A percentile compares a stretch with the other conserved stretches of the same genome.
phyloP scores from a whole-genome alignment of 805 yeast species.

The Sugiyamaella marilandica region DNA sequence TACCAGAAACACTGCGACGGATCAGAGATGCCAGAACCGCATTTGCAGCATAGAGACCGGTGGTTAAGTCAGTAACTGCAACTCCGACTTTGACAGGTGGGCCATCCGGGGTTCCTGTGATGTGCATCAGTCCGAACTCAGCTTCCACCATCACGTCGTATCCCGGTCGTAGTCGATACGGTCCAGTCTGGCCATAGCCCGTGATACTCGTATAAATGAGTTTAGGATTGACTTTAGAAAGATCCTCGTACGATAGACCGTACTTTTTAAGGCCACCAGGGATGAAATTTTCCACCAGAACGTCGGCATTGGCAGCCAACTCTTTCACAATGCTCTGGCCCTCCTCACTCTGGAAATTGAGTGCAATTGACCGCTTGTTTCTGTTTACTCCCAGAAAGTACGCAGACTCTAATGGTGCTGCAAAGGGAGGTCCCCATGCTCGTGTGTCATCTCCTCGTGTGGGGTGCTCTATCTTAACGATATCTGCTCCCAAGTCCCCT shows the following conservation, averaged over 20 bases:
- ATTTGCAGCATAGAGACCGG: constrained; percentile 38
- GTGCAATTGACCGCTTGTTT: constrained; percentile 36
- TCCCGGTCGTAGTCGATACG: constrained; percentile 37
- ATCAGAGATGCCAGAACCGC: constrained; percentile 37
- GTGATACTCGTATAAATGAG: constrained; percentile 38
- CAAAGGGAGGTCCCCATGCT: constrained; percentile 44
- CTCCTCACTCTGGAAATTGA: constrained; percentile 32
- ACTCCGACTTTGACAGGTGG: constrained; percentile 42
- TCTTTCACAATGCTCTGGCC: constrained; percentile 34
- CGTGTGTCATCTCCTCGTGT: constrained; percentile 41
- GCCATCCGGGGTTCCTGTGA: constrained; percentile 39
- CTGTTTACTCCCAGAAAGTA: constrained; percentile 37
- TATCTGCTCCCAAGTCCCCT: constrained; percentile 43
- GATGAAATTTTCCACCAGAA: constrained; percentile 37
- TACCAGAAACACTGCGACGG: constrained; percentile 27
- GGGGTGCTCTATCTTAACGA: constrained; percentile 40
- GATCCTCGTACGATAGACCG: constrained; percentile 32
- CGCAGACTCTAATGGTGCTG: constrained; percentile 33
- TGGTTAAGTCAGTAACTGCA: constrained; percentile 40
- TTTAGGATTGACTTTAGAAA: constrained; percentile 25
- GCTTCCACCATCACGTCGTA: constrained; percentile 45
- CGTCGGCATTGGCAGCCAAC: constrained; percentile 32
- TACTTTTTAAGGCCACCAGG: constrained; percentile 37
- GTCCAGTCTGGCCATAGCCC: constrained; percentile 42
- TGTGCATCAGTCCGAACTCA: constrained; percentile 42